phyloP scores from a whole-genome alignment of 768 basidiomycete species.

The Boletus rex-veris region DNA sequence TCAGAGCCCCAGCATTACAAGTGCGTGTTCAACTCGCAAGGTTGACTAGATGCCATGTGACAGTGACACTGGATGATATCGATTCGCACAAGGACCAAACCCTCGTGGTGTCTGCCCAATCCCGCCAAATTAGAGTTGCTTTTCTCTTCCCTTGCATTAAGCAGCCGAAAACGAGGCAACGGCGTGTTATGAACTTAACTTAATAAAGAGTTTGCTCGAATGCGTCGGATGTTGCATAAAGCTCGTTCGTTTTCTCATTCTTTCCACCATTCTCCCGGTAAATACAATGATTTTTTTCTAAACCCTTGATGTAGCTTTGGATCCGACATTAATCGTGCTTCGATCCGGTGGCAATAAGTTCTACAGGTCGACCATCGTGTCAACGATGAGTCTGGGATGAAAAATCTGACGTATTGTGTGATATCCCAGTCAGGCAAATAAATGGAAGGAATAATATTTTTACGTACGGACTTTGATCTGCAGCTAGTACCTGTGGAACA shows the following conservation, averaged over 20 bases:
- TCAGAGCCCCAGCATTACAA: too few species aligned
- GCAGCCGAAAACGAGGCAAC: slow-evolving; percentile 24
- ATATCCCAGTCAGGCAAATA: too few species aligned
- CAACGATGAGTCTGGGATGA: slow-evolving; percentile 2
- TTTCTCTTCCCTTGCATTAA: slow-evolving; percentile 7
- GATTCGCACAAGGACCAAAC: background rate
- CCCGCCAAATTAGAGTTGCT: background rate
- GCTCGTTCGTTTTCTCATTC: slow-evolving; percentile 1
- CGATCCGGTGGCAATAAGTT: slow-evolving; percentile 20
- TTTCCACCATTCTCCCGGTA: slow-evolving; percentile 1
- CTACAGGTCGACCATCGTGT: background rate
- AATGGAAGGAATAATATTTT: background rate
- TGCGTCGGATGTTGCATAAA: background rate
- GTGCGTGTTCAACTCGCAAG: too few species aligned
- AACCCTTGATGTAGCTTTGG: background rate
- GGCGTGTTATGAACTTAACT: slow-evolving; percentile 22
- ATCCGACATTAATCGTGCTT: slow-evolving; percentile 1
- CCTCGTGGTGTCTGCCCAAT: background rate
- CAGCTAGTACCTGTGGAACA: background rate
- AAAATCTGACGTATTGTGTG: background rate
- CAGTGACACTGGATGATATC: background rate
- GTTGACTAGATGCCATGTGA: too few species aligned
- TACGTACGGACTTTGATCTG: slow-evolving; percentile 5
- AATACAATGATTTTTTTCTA: background rate
- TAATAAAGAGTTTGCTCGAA: background rate